Base-by-base conservation (phyloP, 2,329 filamentous ascomycete species). In the Microsporum canis region DNA sequence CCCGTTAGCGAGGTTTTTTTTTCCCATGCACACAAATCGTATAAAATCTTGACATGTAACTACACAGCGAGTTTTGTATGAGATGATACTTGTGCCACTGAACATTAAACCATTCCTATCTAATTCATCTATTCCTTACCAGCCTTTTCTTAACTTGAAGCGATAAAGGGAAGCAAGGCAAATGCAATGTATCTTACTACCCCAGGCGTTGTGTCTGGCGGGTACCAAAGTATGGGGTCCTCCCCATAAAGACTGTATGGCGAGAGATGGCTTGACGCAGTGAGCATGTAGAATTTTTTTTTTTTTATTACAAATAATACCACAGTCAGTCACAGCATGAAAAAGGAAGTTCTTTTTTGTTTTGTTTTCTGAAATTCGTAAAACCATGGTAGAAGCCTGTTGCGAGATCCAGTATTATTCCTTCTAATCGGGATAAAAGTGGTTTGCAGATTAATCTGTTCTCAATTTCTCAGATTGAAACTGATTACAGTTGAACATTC, bases 1-100 rank as follows among this genome's bases (percentile, higher is more conserved):
- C 73, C 71, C 71, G 72, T 75, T 75, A 75, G 73, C 73, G 72
- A 75, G 72, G 68, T 68, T 65, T 70, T 66, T 69, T 63, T 57
- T 57, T 31, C 29, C 14, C 2, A 6, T 41, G 38, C 55, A 57
- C 55, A 57, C 55, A 57, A 57, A 39, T 34, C 55, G 23, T 14
- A 57, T 41, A 36, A 23, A 17, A 69, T 65, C 65, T 66, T 27
- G 67, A 65, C 63, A 67, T 69, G 67, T 67, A 14, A 66, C 58
- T 23, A 60, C 53, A 60, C 43, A 41, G 47, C 36, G 23, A 29
- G 6, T 29, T 58, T 33, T 45, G 14, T 45, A 47, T 43, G 23
- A 8, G 5, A 58, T 43, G 38, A n/a, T 49, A 38, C 7, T 17
- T 55, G n/a, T 36, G 14, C 17, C 17, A 23, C 17, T 23, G 17